Conservation (phyloP, 805 yeast species). For the Candida endomychidarum region DNA sequence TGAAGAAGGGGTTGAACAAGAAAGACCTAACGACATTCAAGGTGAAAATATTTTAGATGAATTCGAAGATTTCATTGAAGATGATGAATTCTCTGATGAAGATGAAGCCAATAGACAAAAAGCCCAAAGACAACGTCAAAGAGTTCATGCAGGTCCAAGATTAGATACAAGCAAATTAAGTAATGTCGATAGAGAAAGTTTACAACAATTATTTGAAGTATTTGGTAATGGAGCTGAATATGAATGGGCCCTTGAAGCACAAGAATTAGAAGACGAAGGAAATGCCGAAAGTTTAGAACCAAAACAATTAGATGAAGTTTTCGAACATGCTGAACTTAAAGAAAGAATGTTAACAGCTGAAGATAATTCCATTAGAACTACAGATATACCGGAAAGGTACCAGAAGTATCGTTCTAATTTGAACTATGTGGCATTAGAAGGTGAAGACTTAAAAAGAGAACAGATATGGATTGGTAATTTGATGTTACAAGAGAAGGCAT, state of each 20-base stretch:
- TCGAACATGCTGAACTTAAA: slow-evolving; percentile 90
- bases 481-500: slow-evolving; percentile 56
- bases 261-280: slow-evolving; percentile 61
- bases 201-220: slow-evolving; percentile 90
- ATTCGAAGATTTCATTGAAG: slow-evolving; percentile 95
- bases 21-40: slow-evolving; percentile 21
- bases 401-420: slow-evolving; percentile 74
- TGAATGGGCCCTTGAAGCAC: slow-evolving; percentile 97
- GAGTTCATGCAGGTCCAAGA: slow-evolving; percentile 38
- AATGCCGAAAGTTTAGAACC: slow-evolving; percentile 54
- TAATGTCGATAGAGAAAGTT: slow-evolving; percentile 80
- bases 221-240: slow-evolving; percentile 97
- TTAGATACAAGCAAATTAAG: slow-evolving; percentile 59
- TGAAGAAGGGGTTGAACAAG: slow-evolving; percentile 24
- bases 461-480: slow-evolving; percentile 77
- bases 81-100: slow-evolving; percentile 92
- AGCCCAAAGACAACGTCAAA: slow-evolving; percentile 30
- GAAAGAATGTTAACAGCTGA: slow-evolving; percentile 89
- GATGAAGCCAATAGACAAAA: slow-evolving; percentile 50
- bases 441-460: slow-evolving; percentile 68
- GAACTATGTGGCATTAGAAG: slow-evolving; percentile 64
- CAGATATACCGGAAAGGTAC: slow-evolving; percentile 90
- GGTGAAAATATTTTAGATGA: slow-evolving; percentile 60
- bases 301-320: slow-evolving; percentile 78
- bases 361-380: slow-evolving; percentile 82